A percentile compares a stretch with the other conserved stretches of the same genome.
Conservation (phyloP, 495 filamentous ascomycete genomes). For the Xylaria venustula region DNA sequence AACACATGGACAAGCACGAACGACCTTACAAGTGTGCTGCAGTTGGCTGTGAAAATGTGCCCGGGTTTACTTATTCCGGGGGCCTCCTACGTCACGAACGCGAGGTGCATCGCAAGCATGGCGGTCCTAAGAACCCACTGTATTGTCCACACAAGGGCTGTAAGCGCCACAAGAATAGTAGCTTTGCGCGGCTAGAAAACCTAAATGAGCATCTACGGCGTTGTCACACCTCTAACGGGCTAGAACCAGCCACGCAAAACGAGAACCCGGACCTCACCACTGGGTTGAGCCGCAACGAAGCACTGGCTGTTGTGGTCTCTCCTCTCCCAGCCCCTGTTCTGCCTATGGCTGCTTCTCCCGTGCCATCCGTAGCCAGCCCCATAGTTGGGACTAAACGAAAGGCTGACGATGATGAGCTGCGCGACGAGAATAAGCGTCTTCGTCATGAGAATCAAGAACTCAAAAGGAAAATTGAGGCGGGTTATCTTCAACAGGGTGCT, state of each 20-base stretch:
- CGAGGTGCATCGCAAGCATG: conserved; percentile 85
- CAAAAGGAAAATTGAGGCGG: conserved; percentile 10
- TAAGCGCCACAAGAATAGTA: conserved; percentile 71
- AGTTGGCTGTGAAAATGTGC: conserved; percentile 78
- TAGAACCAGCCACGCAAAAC: not conserved
- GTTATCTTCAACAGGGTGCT: conserved; percentile 13
- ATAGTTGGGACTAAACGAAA: not conserved
- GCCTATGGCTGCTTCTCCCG: not conserved
- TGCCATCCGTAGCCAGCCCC: not conserved
- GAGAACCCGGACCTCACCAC: not conserved
- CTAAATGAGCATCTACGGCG: conserved; percentile 82
- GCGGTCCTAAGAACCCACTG: conserved; percentile 74
- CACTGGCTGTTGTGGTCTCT: not conserved
- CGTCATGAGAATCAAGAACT: conserved; percentile 30
- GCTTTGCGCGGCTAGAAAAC: conserved; percentile 85
- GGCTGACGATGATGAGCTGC: conserved; percentile 48
- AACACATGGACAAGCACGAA: conserved; percentile 97
- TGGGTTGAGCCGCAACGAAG: not conserved
- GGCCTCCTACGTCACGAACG: conserved; percentile 84
- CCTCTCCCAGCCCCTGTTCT: not conserved
- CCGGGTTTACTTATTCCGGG: conserved; percentile 90
- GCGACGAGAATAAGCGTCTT: conserved; percentile 56
- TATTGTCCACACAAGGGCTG: conserved; percentile 79
- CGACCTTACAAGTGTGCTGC: conserved; percentile 81
- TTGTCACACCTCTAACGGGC: conserved; percentile 56